A percentile compares a stretch with the other conserved stretches of the same genome.
Evolutionary conservation across 2,329 filamentous ascomycete species (phyloP).

Genomic region (Alternaria sp.): DNA sequence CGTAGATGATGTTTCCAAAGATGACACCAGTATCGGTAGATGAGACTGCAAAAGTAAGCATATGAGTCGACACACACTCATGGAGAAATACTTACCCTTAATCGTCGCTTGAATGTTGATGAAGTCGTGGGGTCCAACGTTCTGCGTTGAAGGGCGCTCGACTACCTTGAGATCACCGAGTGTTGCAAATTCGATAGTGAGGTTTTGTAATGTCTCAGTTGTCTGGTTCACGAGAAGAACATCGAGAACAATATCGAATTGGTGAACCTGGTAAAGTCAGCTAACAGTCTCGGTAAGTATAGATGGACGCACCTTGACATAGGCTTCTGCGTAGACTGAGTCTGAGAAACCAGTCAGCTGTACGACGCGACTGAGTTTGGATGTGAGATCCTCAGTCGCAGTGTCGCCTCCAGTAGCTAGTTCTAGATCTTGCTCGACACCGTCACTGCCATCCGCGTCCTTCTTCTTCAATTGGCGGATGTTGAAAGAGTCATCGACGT

Average conservation of each 20-base stretch:
- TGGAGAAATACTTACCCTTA: constrained; percentile 76
- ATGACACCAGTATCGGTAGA: constrained; percentile 98
- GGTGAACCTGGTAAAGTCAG: constrained; percentile 67
- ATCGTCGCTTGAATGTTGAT: constrained; percentile 98
- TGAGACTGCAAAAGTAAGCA: constrained; percentile 66
- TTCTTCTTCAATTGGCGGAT: constrained; percentile 95
- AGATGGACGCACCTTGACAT: constrained; percentile 74
- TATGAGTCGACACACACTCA: constrained; percentile 37
- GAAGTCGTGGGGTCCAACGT: constrained; percentile 94
- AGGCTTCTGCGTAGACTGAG: constrained; percentile 97
- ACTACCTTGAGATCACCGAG: constrained; percentile 97
- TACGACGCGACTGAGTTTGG: constrained; percentile 94
- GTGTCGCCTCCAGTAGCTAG: constrained; percentile 92
- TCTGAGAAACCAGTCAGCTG: constrained; percentile 98
- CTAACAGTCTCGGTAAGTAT: neutral
- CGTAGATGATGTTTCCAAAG: constrained; percentile 98
- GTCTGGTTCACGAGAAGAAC: constrained; percentile 98
- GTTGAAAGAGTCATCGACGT: constrained; percentile 92
- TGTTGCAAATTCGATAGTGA: constrained; percentile 98
- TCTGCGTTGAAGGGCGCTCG: constrained; percentile 94
- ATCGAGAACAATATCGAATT: constrained; percentile 97
- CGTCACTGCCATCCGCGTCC: constrained; percentile 78
- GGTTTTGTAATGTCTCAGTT: constrained; percentile 92
- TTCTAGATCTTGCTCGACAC: constrained; percentile 88
- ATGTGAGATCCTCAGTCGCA: constrained; percentile 83